Conservation (phyloP, 2,329 filamentous ascomycete genomes). For the Sclerotinia nivalis region DNA sequence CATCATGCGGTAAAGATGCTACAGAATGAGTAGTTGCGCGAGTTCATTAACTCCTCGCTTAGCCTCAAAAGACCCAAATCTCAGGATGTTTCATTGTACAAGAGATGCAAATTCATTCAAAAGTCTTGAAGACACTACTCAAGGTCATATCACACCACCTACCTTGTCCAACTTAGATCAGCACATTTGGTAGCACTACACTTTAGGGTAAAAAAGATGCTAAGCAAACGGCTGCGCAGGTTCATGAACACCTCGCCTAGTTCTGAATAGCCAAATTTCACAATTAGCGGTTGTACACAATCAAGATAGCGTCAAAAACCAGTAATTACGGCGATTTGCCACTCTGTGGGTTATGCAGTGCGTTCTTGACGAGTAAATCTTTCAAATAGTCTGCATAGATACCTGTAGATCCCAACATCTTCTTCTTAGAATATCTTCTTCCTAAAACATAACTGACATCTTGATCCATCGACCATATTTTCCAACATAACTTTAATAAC, state of each 20-base stretch:
- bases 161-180: not conserved
- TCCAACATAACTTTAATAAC: not conserved
- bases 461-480: not conserved
- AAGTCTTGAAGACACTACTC: not conserved
- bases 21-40: not conserved
- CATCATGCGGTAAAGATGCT: not conserved
- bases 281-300: not conserved
- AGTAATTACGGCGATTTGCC: not conserved
- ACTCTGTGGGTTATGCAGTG: not conserved
- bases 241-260: not conserved
- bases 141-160: no score
- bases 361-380: not conserved
- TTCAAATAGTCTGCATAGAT: not conserved
- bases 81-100: not conserved
- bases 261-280: no score
- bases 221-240: not conserved
- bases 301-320: not conserved
- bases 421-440: not conserved
- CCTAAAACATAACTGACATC: not conserved
- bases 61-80: not conserved
- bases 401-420: not conserved
- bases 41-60: not conserved
- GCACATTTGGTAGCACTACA: not conserved
- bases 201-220: not conserved
- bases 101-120: not conserved